Evolutionary conservation across 495 filamentous ascomycete species (phyloP), one percentile per base, ranked within the genome.

Genomic region (Neurospora africana): DNA sequence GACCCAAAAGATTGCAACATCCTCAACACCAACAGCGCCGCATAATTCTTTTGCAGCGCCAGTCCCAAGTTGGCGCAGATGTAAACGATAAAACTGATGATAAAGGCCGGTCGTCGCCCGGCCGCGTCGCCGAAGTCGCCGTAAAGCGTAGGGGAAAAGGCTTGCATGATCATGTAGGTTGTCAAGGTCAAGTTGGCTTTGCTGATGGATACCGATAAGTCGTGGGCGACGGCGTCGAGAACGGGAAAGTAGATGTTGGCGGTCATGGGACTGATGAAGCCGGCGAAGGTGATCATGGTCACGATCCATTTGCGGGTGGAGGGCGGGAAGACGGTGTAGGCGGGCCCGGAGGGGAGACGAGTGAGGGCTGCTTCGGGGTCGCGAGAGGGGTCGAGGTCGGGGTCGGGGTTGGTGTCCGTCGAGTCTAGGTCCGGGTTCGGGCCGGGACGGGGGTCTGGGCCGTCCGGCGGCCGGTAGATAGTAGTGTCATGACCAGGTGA

Each of bases 241-340:
- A 90, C 89, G 5, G 91, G 92, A 72, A 93, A 93, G 79, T 95
- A 95, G 53, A 93, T 92, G 75, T 91, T 92, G 23, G 90, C 90
- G 0, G 90, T 92, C 69, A 93, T 84, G 3, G 91, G 91, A 0
- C 91, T 93, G 77, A 92, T 87, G 75, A 92, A 90, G 43, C 87
- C 86, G 13, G 87, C 87, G 69, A 85, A 84, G 33, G 88, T 87
- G 47, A 90, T 87, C 81, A 95, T 89, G 73, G 82, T 82, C n/a
- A 92, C 82, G 72, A 92, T 87, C 81, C 87, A 87, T 72, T 83
- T 74, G 81, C 87, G 90, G 71, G 87, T 84, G 13, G 79, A 53
- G 33, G 79, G 82, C 19, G 86, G 84, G 78, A 92, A 92, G 74
- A 84, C 83, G 36, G 84, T 87, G 78, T 90, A 87, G 17, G 81